phyloP scores from a whole-genome alignment of 2,329 filamentous ascomycete genomes.

The Pseudopyrenochaeta lycopersici region DNA sequence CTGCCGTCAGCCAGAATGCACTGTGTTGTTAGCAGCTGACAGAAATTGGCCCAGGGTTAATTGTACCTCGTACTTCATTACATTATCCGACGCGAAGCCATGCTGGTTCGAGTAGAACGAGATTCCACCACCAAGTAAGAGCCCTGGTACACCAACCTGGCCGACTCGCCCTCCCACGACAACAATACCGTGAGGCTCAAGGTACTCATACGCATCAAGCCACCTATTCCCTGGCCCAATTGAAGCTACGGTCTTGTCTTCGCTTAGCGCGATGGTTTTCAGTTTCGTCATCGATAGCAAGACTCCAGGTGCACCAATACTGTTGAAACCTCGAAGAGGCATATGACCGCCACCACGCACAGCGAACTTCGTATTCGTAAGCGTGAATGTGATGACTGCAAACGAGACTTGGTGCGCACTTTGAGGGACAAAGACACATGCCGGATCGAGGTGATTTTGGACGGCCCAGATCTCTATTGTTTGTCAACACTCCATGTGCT shows the following conservation, averaged over 20 bases:
- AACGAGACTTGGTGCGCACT: constrained; percentile 27
- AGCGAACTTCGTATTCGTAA: constrained; percentile 25
- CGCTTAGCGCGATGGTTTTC: constrained; percentile 27
- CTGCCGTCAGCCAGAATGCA: constrained; percentile 36
- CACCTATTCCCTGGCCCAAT: constrained; percentile 43
- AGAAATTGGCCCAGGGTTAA: background rate
- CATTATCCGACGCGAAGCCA: constrained; percentile 31
- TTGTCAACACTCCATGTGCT: no score
- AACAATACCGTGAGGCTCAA: constrained; percentile 29
- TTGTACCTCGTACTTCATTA: constrained; percentile 30
- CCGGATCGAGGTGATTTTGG: constrained; percentile 7
- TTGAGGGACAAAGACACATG: constrained; percentile 31
- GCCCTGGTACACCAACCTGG: constrained; percentile 41
- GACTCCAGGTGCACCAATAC: constrained; percentile 25
- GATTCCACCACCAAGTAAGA: constrained; percentile 36
- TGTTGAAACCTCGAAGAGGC: constrained; percentile 29
- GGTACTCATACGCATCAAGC: constrained; percentile 38
- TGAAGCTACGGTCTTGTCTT: constrained; percentile 30
- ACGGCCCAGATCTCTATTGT: no score
- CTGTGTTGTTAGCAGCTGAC: constrained; percentile 12
- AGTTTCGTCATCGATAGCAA: constrained; percentile 29
- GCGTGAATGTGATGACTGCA: constrained; percentile 22
- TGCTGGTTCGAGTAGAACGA: constrained; percentile 30
- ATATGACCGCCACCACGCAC: constrained; percentile 35
- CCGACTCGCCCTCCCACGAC: constrained; percentile 40